These are phyloP conservation scores for Lentinula sp. DNA, from an alignment of 768 basidiomycete species.

Conservation along the genomic window DNA sequence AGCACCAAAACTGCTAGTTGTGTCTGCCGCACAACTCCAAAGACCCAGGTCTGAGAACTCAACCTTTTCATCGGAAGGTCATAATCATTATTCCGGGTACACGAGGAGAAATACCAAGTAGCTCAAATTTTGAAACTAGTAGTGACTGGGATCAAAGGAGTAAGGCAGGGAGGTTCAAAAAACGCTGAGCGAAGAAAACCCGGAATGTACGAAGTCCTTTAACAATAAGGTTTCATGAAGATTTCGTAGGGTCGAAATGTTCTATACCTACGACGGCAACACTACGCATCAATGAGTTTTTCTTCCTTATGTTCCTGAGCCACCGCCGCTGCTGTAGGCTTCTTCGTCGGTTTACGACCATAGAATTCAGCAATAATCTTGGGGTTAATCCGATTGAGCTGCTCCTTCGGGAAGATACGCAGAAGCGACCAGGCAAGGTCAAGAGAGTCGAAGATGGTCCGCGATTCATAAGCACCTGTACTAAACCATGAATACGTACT, in stretches of 20 bases:
- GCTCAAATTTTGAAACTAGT: neutral
- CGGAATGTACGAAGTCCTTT: no score
- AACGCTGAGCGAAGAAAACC: neutral
- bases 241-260: neutral
- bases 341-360: constrained; percentile 73
- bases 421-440: constrained; percentile 96
- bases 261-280: neutral
- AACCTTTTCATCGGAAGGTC: neutral
- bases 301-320: constrained; percentile 42
- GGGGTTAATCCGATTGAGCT: constrained; percentile 95
- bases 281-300: constrained; percentile 64
- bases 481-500: neutral
- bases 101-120: neutral
- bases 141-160: no score
- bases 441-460: constrained; percentile 94
- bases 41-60: no score
- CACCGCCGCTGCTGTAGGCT: constrained; percentile 44
- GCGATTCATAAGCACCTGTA: constrained; percentile 86
- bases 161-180: neutral
- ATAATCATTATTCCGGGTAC: neutral
- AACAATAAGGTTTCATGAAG: neutral
- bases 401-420: constrained; percentile 98
- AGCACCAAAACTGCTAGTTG: no score
- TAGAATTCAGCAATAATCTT: constrained; percentile 96
- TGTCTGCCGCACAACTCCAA: no score